Conservation (phyloP, 1,139 yeast genomes). For the Yamadazyma epiphylla region DNA sequence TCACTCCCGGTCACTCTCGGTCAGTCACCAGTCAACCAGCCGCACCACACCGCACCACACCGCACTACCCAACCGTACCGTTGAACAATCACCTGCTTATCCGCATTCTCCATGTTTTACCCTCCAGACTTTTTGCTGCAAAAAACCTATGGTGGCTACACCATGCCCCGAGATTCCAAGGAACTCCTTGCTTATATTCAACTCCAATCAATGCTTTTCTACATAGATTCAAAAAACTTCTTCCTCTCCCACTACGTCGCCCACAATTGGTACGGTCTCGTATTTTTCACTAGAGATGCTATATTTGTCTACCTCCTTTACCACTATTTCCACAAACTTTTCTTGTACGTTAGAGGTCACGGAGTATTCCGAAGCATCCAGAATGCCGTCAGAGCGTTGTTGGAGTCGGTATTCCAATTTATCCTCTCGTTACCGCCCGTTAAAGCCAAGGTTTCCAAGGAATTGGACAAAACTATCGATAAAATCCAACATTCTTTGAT, state of each 20-base stretch:
- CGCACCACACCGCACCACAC: too few relatives aligned
- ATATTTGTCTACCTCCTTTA: conserved; percentile 18
- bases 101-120: too few relatives aligned
- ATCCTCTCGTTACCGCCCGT: conserved; percentile 53
- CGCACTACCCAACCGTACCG: too few relatives aligned
- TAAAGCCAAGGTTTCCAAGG: conserved; percentile 53
- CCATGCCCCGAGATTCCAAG: conserved; percentile 7
- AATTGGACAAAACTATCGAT: conserved; percentile 45
- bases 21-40: too few relatives aligned
- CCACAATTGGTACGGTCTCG: conserved; percentile 10
- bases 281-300: conserved; percentile 22
- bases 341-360: conserved; percentile 27
- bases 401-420: conserved; percentile 21
- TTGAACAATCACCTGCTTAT: too few relatives aligned
- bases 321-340: conserved; percentile 8
- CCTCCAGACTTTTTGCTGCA: too few relatives aligned
- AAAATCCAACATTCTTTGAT: conserved; percentile 56
- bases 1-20: too few relatives aligned
- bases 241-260: background rate
- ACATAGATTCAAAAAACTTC: background rate
- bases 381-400: background rate
- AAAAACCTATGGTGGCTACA: conserved; percentile 7
- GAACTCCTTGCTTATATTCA: too few relatives aligned
- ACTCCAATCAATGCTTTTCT: background rate
- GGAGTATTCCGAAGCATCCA: conserved; percentile 31